Base-by-base conservation (phyloP, 106 monocot genomes). In the Posidonia australis region DNA sequence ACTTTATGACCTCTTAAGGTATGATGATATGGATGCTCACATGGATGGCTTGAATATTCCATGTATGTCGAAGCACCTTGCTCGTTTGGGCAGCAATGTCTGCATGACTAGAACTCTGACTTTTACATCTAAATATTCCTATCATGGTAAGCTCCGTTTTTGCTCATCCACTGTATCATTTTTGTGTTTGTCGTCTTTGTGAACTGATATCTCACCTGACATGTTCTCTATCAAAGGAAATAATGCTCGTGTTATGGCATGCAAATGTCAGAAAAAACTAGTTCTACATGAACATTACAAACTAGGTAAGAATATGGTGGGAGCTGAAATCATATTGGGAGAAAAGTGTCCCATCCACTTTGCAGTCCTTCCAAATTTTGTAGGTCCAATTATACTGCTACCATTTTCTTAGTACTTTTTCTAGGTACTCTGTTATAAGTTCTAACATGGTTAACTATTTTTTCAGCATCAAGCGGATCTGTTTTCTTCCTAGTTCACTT, bases 381-480 rank as follows among this genome's bases (percentile, higher is more conserved):
- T 62, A 42, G 19, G 61, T 43, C 19, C 43, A 26, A 1, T 20
- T 42, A 42, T n/a, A n/a, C n/a, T n/a, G n/a, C n/a, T n/a, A n/a
- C n/a, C n/a, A n/a, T n/a, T n/a, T n/a, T n/a, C n/a, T n/a, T n/a
- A n/a, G n/a, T n/a, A n/a, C n/a, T n/a, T n/a, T n/a, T n/a, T n/a
- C n/a, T n/a, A n/a, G n/a, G 9, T 16, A n/a, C 19, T 42, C 5
- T 43, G 1, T 9, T 43, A 19, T 19, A 20, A 18, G 14, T 43
- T 43, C 41, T 62, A 20, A 62, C 17, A 12, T 43, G 30, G 21
- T 43, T 42, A 62, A 36, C 22, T 62, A 18, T 62, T n/a, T 62
- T 62, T 42, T 27, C 86, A 93, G 93, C 63, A 71, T 63, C 61
- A 65, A 57, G 93, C 86, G 14, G 89, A 93, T 73, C 44, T 89